Evolutionary conservation across 495 filamentous ascomycete genomes (phyloP).

Genomic region (Lindgomyces ingoldianus): DNA sequence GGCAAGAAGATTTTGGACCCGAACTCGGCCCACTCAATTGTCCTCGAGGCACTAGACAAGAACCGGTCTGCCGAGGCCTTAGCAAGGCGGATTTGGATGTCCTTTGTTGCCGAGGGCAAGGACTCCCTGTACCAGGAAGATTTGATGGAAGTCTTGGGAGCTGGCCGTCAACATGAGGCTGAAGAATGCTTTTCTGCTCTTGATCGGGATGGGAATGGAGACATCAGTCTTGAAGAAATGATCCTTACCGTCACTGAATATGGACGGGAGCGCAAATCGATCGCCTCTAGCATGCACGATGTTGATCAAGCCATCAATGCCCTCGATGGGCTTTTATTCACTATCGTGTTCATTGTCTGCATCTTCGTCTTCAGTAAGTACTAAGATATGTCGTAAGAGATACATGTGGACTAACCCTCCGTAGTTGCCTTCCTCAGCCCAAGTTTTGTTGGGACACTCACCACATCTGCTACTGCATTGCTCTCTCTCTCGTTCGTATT

Average conservation of each 20-base stretch:
- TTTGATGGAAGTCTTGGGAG: conserved; percentile 81
- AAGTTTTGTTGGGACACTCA: conserved; percentile 80
- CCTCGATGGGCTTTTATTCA: conserved; percentile 78
- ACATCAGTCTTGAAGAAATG: conserved; percentile 95
- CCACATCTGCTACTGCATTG: conserved; percentile 92
- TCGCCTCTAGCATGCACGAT: conserved; percentile 91
- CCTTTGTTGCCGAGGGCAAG: conserved; percentile 87
- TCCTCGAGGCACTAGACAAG: conserved; percentile 84
- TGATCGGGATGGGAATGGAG: conserved; percentile 87
- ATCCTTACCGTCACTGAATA: conserved; percentile 81
- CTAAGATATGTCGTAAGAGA: background rate
- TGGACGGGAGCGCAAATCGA: conserved; percentile 77
- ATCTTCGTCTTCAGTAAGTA: conserved; percentile 80
- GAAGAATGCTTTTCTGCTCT: conserved; percentile 78
- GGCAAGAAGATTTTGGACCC: conserved; percentile 94
- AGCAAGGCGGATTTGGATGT: conserved; percentile 95
- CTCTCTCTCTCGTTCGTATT: conserved; percentile 95
- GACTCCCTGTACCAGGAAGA: conserved; percentile 79
- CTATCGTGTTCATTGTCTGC: conserved; percentile 74
- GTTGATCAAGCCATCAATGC: conserved; percentile 92
- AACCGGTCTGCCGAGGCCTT: conserved; percentile 80
- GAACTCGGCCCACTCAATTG: conserved; percentile 80
- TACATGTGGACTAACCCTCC: conserved; percentile 1
- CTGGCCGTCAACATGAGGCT: conserved; percentile 67
- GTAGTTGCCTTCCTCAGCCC: conserved; percentile 78